Evolutionary conservation across 2,329 filamentous ascomycete species (phyloP), one percentile per base, ranked within the genome.

Genomic region (Aspergillus melleus): DNA sequence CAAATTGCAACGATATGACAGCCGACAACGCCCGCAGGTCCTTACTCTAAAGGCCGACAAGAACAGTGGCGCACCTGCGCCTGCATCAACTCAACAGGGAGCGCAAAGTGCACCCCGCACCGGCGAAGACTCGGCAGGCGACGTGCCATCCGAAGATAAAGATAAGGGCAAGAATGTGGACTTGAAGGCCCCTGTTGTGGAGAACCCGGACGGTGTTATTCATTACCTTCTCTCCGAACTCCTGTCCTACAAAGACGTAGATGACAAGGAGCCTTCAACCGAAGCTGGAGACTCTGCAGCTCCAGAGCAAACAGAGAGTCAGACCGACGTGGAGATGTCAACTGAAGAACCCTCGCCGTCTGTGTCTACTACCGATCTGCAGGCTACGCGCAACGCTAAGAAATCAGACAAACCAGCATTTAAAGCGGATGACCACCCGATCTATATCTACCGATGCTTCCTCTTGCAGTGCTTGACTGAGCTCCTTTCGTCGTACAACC

Each of bases 401-500:
- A 91, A 92, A 72, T 59, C 78, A 4, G 77, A 86, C 11, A 96
- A 96, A 77, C 81, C 85, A 0, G 79, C 86, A 0, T 98, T 98
- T 83, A 97, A 96, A 77, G 82, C 91, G 1, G 92, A 96, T 54
- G 90, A 97, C 36, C 92, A 99, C 74, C 92, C 93, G 0, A 97
- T 96, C 61, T 99, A 96, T 77, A 89, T 98, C 55, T 99, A 98
- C 72, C 88, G 95, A 52, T 97, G 94, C 79, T 97, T 98, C 80
- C 80, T 99, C 54, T 84, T 99, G 32, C 92, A 95, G 72, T 96
- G 93, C 70, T 81, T 99, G 44, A 89, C 92, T 0, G 95, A 99
- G 76, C 85, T 99, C 14, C 82, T 99, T 14, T 88, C 90, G 59
- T 96, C 90, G 70, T 99, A 98, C 79, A 96, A 92, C 67, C 88